phyloP scores from a whole-genome alignment of 2,329 filamentous ascomycete species.

The Hortaea sp. region DNA sequence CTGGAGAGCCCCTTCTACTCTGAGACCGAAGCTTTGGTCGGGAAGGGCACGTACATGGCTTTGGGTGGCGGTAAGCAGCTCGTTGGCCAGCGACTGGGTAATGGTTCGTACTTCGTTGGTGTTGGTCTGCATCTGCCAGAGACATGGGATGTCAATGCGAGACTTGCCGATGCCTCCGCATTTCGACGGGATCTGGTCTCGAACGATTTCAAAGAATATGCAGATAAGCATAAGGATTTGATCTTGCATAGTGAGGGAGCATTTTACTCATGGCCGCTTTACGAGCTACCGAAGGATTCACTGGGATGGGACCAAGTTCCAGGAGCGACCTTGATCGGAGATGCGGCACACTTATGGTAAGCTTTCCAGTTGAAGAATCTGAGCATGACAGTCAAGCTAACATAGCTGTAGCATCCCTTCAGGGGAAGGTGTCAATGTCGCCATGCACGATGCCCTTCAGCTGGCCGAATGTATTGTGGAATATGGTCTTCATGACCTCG shows the following conservation, averaged over 20 bases:
- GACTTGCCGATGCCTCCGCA: conserved; percentile 24
- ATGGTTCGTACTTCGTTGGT: conserved; percentile 10
- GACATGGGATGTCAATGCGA: conserved; percentile 7
- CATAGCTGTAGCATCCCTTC: conserved; percentile 33
- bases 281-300: conserved; percentile 41
- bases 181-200: conserved; percentile 32
- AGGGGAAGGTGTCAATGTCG: conserved; percentile 51
- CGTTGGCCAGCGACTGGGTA: conserved; percentile 11
- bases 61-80: conserved; percentile 12
- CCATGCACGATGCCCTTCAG: conserved; percentile 44
- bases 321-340: conserved; percentile 47
- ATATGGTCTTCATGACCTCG: conserved; percentile 13
- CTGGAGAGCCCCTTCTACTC: conserved; percentile 21
- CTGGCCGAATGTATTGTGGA: conserved; percentile 37
- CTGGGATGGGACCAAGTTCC: conserved; percentile 37
- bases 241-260: conserved; percentile 32
- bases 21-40: conserved; percentile 15
- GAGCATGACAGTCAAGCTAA: not conserved
- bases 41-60: conserved; percentile 20
- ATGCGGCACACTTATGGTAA: conserved; percentile 50
- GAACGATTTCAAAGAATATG: conserved; percentile 33
- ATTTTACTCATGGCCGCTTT: conserved; percentile 36
- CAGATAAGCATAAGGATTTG: conserved; percentile 26
- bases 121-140: conserved; percentile 11
- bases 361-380: not conserved